phyloP scores from a whole-genome alignment of 106 monocot genomes.

The Phalaenopsis aphrodite region DNA sequence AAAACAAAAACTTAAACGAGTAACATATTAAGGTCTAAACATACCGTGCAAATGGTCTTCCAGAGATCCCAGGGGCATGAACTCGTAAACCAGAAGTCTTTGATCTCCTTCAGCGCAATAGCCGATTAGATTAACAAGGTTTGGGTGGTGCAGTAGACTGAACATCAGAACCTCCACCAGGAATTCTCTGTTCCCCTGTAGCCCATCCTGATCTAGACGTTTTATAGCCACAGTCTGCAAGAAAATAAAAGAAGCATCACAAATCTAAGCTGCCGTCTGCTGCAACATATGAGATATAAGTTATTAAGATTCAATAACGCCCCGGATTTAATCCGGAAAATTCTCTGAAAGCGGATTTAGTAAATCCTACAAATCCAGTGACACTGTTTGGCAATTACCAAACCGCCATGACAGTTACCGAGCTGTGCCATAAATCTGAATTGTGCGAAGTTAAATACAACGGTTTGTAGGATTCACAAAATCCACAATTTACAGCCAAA shows the following conservation, averaged over 20 bases:
- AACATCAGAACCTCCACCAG: conserved; percentile 44
- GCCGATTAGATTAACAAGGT: conserved; percentile 35
- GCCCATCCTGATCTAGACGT: conserved; percentile 27
- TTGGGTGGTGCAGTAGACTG: conserved; percentile 32
- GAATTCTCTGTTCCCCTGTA: conserved; percentile 40
- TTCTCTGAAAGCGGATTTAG: too few relatives aligned
- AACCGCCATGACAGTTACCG: too few relatives aligned
- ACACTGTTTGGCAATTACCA: too few relatives aligned
- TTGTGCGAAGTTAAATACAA: too few relatives aligned
- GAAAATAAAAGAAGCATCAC: neutral
- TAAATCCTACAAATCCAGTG: too few relatives aligned
- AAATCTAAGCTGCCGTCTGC: neutral
- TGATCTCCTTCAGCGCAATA: conserved; percentile 40
- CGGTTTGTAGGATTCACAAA: too few relatives aligned
- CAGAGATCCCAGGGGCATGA: conserved; percentile 33
- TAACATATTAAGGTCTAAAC: neutral
- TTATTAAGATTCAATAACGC: too few relatives aligned
- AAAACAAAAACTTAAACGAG: neutral
- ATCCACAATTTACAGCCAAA: too few relatives aligned
- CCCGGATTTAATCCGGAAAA: too few relatives aligned
- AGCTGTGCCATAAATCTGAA: too few relatives aligned
- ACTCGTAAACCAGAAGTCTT: conserved; percentile 38
- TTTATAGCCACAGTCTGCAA: conserved; percentile 36
- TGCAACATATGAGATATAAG: too few relatives aligned
- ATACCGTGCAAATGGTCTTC: conserved; percentile 40